Percentiles rank a stretch among this genome's conserved stretches.
These are phyloP conservation scores for Malus fusca DNA, from an alignment of 306 rosid species.

Conservation along the genomic window DNA sequence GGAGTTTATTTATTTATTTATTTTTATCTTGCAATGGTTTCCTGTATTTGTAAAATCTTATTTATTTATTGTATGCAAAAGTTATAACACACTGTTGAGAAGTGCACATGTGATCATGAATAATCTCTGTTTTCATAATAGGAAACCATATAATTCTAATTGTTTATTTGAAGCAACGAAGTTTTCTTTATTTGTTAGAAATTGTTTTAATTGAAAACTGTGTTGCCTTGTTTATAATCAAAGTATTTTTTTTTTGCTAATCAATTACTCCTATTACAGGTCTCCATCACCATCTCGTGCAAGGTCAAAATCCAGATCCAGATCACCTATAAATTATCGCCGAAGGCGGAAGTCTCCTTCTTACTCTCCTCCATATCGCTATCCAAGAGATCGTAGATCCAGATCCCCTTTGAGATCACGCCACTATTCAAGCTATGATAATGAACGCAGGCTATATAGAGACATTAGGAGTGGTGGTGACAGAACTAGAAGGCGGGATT, in stretches of 20 bases:
- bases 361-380: constrained; percentile 64
- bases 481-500: constrained; percentile 63
- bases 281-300: constrained; percentile 63
- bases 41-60: too few species aligned
- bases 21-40: neutral
- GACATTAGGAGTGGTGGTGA: constrained; percentile 58
- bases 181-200: neutral
- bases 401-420: constrained; percentile 75
- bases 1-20: neutral
- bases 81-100: neutral
- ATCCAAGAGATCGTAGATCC: constrained; percentile 54
- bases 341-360: constrained; percentile 79
- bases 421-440: constrained; percentile 43
- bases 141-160: neutral
- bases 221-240: neutral
- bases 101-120: neutral
- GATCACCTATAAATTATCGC: constrained; percentile 66
- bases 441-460: constrained; percentile 53
- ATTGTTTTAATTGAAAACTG: neutral
- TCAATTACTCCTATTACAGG: constrained; percentile 32
- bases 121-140: neutral
- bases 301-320: constrained; percentile 69
- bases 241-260: neutral
- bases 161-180: neutral
- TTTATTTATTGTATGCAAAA: neutral